Evolutionary conservation across 768 basidiomycete species (phyloP), one percentile per base, ranked within the genome.

Genomic region (Termitomyces sp.): DNA sequence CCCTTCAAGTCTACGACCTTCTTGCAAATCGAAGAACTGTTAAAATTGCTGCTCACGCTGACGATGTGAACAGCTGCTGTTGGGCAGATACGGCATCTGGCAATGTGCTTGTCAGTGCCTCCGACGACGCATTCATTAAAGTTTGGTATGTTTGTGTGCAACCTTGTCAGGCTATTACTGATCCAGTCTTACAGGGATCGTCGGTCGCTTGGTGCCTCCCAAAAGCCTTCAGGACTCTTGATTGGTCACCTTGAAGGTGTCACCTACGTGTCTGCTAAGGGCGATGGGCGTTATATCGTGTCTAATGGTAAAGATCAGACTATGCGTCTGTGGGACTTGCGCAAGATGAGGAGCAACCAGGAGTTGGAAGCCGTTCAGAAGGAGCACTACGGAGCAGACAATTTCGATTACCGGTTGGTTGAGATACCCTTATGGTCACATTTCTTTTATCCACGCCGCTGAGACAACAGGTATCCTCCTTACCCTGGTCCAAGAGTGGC

Each of bases 291-390:
- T 58, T 98, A 98, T 68, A 77, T 96, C 45, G 87, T 98, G 44
- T 95, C 92, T 17, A 98, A 98, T 65, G 94, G 94, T 37, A 98
- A 98, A 72, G 96, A 98, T 68, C 95, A 98, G 65, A 84, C 90
- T 1, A 76, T 94, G 49, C 85, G 94, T 7, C 73, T 98, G 23
- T 98, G 96, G 90, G 96, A 98, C 72, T 75, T 98, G 44, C 85
- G 96, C 48, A 94, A 89, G 72, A 98, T 98, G 96, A 79, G 86
- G 41, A 86, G 78, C 59, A 87, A 81, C 64, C 69, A 76, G 17
- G 87, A 94, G 42, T 87, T 84, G 62, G 87, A 91, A 47, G 66
- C 64, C 27, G 81, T 83, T 29, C 70, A 75, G 8, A 61, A 73
- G 17, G 69, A 73, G 9, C 61, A 71, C 57, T 93, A 86, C 68